These are phyloP conservation scores for Tetradesmus obliquus DNA, from an alignment of 139 green algal species.

Conservation along the genomic window DNA sequence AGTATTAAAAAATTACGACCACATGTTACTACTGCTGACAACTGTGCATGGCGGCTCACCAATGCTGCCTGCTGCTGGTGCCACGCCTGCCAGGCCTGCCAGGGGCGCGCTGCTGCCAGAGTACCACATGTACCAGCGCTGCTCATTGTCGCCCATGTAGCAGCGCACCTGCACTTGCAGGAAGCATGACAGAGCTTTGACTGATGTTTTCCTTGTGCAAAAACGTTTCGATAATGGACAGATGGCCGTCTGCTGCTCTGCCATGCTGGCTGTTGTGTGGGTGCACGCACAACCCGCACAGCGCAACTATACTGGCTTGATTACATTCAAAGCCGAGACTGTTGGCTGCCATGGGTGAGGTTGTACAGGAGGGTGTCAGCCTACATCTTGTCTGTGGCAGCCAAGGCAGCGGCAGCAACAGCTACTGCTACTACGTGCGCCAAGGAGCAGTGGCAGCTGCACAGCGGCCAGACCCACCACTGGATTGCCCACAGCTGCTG, in stretches of 20 bases:
- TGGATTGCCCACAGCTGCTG: constrained; percentile 72
- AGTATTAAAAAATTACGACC: neutral
- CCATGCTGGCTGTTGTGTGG: too few species aligned
- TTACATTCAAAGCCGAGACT: too few species aligned
- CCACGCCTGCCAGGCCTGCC: constrained; percentile 60
- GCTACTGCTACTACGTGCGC: neutral
- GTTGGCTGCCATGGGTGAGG: too few species aligned
- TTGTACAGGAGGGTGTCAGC: too few species aligned
- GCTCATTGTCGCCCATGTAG: constrained; percentile 84
- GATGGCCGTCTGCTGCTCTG: neutral
- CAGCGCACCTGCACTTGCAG: constrained; percentile 71
- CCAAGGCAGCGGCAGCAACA: neutral
- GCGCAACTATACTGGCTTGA: too few species aligned
- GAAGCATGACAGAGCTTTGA: neutral
- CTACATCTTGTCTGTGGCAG: too few species aligned
- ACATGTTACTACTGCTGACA: neutral
- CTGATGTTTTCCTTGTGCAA: neutral
- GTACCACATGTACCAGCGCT: constrained; percentile 95
- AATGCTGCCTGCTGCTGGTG: constrained; percentile 68
- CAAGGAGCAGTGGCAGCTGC: neutral
- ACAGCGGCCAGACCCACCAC: constrained; percentile 66
- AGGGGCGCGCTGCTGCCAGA: constrained; percentile 50
- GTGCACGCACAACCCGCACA: too few species aligned
- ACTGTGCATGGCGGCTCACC: constrained; percentile 49
- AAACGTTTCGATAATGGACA: neutral